Evolutionary conservation across 176 grass and related monocot species (phyloP).

Genomic region (Oryza glaberrima): DNA sequence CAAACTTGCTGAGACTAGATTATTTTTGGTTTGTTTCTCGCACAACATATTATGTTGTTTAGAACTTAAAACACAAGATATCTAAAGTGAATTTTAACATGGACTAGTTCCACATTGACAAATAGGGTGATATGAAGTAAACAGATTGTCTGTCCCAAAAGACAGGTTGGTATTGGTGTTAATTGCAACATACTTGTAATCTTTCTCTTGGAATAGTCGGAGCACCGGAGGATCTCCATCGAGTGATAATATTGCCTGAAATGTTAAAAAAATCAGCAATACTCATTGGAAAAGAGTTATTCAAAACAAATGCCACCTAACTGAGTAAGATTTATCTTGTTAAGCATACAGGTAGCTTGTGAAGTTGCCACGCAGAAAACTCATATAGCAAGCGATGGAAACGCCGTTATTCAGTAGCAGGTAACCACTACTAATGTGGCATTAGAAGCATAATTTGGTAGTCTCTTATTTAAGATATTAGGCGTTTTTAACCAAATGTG

Average conservation of each 20-base stretch:
- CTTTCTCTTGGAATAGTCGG: constrained; percentile 69
- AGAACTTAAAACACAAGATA: constrained; percentile 4
- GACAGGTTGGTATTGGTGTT: background rate
- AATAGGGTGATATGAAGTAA: constrained; percentile 13
- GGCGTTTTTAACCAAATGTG: background rate
- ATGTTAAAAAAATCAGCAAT: constrained; percentile 37
- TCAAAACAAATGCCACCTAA: background rate
- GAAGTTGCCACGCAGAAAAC: background rate
- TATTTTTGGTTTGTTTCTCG: background rate
- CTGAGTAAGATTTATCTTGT: background rate
- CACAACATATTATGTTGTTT: background rate
- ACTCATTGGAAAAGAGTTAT: constrained; percentile 1
- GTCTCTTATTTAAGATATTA: background rate
- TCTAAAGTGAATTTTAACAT: background rate
- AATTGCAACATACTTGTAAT: constrained; percentile 80
- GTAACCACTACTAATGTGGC: background rate
- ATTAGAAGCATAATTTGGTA: background rate
- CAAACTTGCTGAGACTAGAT: background rate
- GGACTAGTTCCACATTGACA: constrained; percentile 1
- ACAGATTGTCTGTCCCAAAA: background rate
- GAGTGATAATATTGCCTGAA: constrained; percentile 85
- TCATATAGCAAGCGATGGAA: background rate
- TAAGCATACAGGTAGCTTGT: background rate
- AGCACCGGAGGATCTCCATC: constrained; percentile 92
- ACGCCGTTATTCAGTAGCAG: background rate